A percentile compares a stretch with the other conserved stretches of the same genome.
These are phyloP conservation scores for Papilionanthe hybrid DNA, from an alignment of 116 monocot species.

Conservation along the genomic window DNA sequence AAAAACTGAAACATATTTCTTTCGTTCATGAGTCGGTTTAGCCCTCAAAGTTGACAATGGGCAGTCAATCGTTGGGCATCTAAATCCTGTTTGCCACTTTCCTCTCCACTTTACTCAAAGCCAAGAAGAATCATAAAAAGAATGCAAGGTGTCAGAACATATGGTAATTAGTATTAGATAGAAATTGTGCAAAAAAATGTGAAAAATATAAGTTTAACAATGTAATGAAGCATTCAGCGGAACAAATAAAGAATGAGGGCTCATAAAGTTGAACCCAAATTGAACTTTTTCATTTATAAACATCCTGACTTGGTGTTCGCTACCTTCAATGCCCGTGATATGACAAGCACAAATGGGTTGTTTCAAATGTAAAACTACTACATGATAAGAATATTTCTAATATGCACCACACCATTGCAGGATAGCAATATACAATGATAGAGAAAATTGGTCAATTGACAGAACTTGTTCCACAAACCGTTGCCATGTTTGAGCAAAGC, in stretches of 20 bases:
- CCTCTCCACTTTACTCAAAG: conserved; percentile 87
- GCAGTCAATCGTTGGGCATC: conserved; percentile 62
- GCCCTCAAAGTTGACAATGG: conserved; percentile 77
- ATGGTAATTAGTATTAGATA: background rate
- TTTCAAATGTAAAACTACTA: background rate
- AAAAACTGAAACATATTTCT: conserved; percentile 71
- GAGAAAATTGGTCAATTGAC: background rate
- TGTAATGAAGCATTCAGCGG: background rate
- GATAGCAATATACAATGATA: background rate
- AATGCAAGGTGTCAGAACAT: background rate
- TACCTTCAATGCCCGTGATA: background rate
- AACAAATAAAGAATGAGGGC: background rate
- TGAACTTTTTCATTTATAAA: background rate
- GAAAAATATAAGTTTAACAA: background rate
- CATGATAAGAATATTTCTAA: background rate
- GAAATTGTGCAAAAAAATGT: background rate
- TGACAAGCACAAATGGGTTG: background rate
- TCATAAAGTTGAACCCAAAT: conserved; percentile 3
- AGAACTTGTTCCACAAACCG: background rate
- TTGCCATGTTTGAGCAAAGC: background rate
- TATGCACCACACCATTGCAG: background rate
- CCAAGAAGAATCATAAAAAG: conserved; percentile 11
- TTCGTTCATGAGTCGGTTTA: conserved; percentile 91
- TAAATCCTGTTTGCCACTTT: conserved; percentile 93
- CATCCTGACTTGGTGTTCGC: background rate